Base-by-base conservation (phyloP, 1,139 yeast genomes). In the Wickerhamomyces sp. region DNA sequence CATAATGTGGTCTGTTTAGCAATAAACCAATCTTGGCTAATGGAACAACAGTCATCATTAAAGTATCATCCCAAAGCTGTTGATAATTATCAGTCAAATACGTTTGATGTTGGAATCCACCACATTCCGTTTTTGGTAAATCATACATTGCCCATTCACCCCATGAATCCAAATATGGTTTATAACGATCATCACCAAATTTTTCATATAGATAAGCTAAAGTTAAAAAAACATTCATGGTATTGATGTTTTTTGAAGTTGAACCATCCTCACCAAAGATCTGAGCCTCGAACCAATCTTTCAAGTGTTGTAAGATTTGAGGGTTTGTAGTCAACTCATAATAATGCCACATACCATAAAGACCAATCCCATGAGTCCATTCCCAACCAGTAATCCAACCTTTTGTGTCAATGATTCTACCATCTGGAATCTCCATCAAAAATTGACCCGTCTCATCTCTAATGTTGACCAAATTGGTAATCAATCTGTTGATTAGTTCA, bases 331-430 rank as follows among this genome's bases (percentile, higher is more conserved):
- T 44, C 29, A 26, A 43, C 27, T 44, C 42, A 14, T 13, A 46
- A 23, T 46, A 44, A 15, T 46, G 49, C 49, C 49, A 46, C 49
- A 46, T 46, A 8, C 49, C 49, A 26, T 46, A 46, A 3, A 46
- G 34, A 23, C 49, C 49, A 35, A 46, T 46, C 15, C 49, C 49
- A 35, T 46, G 49, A 14, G 49, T 46, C 49, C 49, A 46, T 42
- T 46, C 49, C 49, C 49, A 46, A 9, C 49, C 49, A n/a, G 49
- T 46, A 37, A 46, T 44, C 49, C 49, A 46, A 10, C 49, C 49
- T 37, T 46, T 46, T 6, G 49, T 46, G 27, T 46, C 49, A 11
- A 46, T 46, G 31, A 46, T 42, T 33, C 49, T 34, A 7, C 49
- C 49, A 37, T 42, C 49, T 41, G 49, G 49, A 13, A 46, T 46